A percentile compares a stretch with the other conserved stretches of the same genome.
phyloP scores from a whole-genome alignment of 257 asterid genomes.

The Prunella vulgaris region DNA sequence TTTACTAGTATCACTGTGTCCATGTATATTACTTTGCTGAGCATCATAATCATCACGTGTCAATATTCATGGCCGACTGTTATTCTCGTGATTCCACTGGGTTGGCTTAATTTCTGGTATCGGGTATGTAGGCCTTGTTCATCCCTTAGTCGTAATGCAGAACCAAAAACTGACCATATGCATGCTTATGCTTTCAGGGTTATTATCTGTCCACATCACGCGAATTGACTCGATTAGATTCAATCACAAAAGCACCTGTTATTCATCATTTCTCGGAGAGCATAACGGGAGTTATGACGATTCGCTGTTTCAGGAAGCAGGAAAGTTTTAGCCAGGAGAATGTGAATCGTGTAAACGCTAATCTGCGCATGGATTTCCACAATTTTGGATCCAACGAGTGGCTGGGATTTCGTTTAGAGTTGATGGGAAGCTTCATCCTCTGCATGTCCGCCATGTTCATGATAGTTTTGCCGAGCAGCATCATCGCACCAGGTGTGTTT shows the following conservation, averaged over 20 bases:
- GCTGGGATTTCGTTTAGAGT: conserved; percentile 87
- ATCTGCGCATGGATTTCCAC: conserved; percentile 89
- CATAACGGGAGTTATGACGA: conserved; percentile 87
- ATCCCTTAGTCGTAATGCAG: background rate
- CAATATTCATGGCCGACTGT: conserved; percentile 93
- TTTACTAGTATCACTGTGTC: conserved; percentile 47
- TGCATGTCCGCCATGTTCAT: conserved; percentile 74
- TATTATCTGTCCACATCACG: conserved; percentile 87
- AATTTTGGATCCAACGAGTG: conserved; percentile 92
- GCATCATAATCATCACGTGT: conserved; percentile 79
- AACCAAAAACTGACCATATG: too few species aligned
- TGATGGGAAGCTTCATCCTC: conserved; percentile 77
- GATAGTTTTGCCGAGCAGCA: conserved; percentile 87
- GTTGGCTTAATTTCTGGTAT: conserved; percentile 86
- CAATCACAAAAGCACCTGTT: conserved; percentile 94
- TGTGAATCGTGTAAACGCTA: conserved; percentile 64
- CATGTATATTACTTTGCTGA: conserved; percentile 50
- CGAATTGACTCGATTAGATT: conserved; percentile 86
- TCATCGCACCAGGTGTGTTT: conserved; percentile 77
- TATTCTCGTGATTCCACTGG: conserved; percentile 76
- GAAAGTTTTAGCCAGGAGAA: conserved; percentile 64
- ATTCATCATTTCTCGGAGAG: conserved; percentile 97
- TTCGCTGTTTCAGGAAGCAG: conserved; percentile 84
- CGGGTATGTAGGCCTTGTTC: conserved; percentile 67
- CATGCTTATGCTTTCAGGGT: conserved; percentile 75